phyloP scores from a whole-genome alignment of 148 eudicot genomes.

The Tetragonia tetragonoides region DNA sequence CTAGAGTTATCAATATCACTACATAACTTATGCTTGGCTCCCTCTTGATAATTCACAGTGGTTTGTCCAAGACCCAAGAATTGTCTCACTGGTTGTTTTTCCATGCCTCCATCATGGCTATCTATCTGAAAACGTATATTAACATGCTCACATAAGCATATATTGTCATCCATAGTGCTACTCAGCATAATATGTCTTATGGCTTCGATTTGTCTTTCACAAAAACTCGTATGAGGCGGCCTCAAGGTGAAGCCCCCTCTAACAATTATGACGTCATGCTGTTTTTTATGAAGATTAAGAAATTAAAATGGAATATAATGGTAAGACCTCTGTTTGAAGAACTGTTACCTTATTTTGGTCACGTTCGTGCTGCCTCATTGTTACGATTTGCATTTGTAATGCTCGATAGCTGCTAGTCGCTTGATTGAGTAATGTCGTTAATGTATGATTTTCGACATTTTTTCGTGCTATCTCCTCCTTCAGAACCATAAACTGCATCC shows the following conservation, averaged over 20 bases:
- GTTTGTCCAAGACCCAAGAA: constrained; percentile 13
- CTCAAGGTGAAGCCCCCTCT: too few relatives aligned
- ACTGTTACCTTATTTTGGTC: constrained; percentile 14
- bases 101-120: constrained; percentile 7
- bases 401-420: constrained; percentile 26
- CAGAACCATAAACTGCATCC: constrained; percentile 36
- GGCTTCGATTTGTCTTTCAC: too few relatives aligned
- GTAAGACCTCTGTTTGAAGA: constrained; percentile 14
- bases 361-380: constrained; percentile 23
- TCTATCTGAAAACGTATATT: constrained; percentile 6
- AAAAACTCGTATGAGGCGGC: too few relatives aligned
- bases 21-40: not conserved
- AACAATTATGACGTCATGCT: too few relatives aligned
- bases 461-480: constrained; percentile 36
- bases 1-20: not conserved
- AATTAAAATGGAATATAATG: not conserved
- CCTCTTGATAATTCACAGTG: not conserved
- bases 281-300: not conserved
- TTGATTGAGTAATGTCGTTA: constrained; percentile 35
- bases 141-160: not conserved
- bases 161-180: too few relatives aligned
- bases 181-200: too few relatives aligned
- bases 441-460: constrained; percentile 37
- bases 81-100: constrained; percentile 9
- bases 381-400: constrained; percentile 36